Evolutionary conservation across 306 rosid species (phyloP).

Genomic region (Citrullus colocynthis): DNA sequence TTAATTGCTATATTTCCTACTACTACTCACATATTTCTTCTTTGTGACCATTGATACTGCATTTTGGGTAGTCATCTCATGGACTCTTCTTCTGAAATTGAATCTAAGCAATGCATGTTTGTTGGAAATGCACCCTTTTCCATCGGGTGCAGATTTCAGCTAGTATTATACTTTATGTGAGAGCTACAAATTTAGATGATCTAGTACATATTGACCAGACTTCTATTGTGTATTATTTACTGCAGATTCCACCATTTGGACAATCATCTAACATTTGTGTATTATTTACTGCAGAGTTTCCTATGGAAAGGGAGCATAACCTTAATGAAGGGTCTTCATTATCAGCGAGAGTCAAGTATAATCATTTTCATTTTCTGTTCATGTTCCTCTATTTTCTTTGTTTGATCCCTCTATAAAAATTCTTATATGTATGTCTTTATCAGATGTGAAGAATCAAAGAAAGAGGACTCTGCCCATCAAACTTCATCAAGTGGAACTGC

Average conservation of each 20-base stretch:
- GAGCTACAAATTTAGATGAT: neutral
- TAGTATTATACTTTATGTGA: neutral
- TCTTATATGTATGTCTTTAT: neutral
- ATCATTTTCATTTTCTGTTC: slow-evolving; percentile 3
- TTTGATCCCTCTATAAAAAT: neutral
- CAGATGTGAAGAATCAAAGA: slow-evolving; percentile 53
- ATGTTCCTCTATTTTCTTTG: slow-evolving; percentile 13
- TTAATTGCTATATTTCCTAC: neutral
- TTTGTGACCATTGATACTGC: neutral
- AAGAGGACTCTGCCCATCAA: slow-evolving; percentile 23
- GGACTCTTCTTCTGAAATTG: neutral
- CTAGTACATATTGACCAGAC: neutral
- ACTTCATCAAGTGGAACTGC: slow-evolving; percentile 30
- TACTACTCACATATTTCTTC: neutral
- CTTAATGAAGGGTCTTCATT: slow-evolving; percentile 44
- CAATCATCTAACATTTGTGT: neutral
- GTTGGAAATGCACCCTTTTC: neutral
- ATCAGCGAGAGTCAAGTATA: slow-evolving; percentile 38
- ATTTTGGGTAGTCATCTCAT: neutral
- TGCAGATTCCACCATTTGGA: slow-evolving; percentile 24
- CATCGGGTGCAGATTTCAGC: neutral
- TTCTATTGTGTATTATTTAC: slow-evolving; percentile 1
- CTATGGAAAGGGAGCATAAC: slow-evolving; percentile 37
- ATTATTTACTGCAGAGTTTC: slow-evolving; percentile 36
- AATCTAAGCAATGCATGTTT: neutral